Base-by-base conservation (phyloP, 2,329 filamentous ascomycete genomes). In the Penicillium sp. region DNA sequence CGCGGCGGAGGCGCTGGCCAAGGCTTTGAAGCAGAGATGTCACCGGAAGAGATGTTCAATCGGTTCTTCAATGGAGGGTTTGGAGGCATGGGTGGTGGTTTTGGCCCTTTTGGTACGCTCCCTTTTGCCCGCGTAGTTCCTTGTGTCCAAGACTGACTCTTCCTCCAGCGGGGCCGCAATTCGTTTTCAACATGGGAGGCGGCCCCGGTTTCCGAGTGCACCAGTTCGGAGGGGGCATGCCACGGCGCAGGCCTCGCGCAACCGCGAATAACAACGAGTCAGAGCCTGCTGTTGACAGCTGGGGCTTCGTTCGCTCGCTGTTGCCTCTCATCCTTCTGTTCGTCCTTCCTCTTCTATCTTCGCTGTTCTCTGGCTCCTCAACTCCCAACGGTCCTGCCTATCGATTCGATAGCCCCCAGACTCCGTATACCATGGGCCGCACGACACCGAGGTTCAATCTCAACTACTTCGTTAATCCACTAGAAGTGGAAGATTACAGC, bases 1-100 rank as follows among this genome's bases (percentile, higher is more conserved):
- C 73, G 76, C 31, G 69, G 73, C 10, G 65, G 67, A 55, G 82
- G 84, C 39, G 82, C 81, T 31, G 81, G 75, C 36, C 82, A 85
- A 16, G 87, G 88, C 82, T 96, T 90, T 77, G 91, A 95, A 56
- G 92, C 95, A 60, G 94, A 98, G 74, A 91, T 99, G 68, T 96
- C 90, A 55, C 93, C 95, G 0, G 95, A 99, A 77, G 95, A 99
- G 77, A 86, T 99, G 82, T 99, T 99, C 79, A 89, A 94, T 73
- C 87, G 94, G 63, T 99, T 99, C 84, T 99, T 99, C 80, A 91
- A 91, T 50, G 92, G 90, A 43, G 88, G 83, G 9, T 73, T 76
- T 66, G 77, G 77, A 40, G 78, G 77, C 36, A 71, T 77, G 65
- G 81, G 80, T 18, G 81, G 83, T 69, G 84, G 85, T 4, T 54